Evolutionary conservation across 495 filamentous ascomycete genomes (phyloP), one percentile per base, ranked within the genome.

Genomic region (Aspergillus cristatus): DNA sequence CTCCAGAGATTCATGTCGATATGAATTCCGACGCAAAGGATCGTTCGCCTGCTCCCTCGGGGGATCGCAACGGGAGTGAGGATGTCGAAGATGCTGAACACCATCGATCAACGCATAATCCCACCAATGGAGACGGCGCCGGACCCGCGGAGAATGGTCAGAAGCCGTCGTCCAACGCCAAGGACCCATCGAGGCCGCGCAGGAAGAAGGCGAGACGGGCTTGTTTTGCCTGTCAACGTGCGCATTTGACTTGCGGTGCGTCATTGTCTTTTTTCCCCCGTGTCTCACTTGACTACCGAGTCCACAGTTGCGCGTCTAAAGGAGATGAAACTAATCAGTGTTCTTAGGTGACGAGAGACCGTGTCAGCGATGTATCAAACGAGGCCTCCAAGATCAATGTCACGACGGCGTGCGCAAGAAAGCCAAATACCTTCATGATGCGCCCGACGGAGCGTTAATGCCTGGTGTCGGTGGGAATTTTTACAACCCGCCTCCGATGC

Each of bases 361-460:
- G 34, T 98, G 91, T 60, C 75, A 86, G 50, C 75, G 91, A 53
- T 98, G 91, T 62, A 85, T 95, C 43, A 95, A 95, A 58, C 82
- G 90, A 32, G 84, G 86, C 14, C 74, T 96, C 32, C 83, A 86
- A 43, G 86, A 94, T 56, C 74, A 73, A 28, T 98, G 91, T 56
- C 86, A 94, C 54, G 91, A 98, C 53, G 91, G 91, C 29, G 86
- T 95, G 28, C 82, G 91, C 42, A 97, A 98, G 63, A 98, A 97
- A 70, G 91, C 91, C 45, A 98, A 98, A 58, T 98, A 98, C 65
- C 81, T 98, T 33, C 89, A 95, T 61, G 91, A 96, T 67, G 87
- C 90, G 17, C 86, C 89, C 26, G 75, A 84, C 38, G 87, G 91
- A 42, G 76, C 75, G 38, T 59, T 83, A 48, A 72, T 79, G 63